phyloP scores from a whole-genome alignment of 2,329 filamentous ascomycete genomes.

The Daldinia eschscholtzii region DNA sequence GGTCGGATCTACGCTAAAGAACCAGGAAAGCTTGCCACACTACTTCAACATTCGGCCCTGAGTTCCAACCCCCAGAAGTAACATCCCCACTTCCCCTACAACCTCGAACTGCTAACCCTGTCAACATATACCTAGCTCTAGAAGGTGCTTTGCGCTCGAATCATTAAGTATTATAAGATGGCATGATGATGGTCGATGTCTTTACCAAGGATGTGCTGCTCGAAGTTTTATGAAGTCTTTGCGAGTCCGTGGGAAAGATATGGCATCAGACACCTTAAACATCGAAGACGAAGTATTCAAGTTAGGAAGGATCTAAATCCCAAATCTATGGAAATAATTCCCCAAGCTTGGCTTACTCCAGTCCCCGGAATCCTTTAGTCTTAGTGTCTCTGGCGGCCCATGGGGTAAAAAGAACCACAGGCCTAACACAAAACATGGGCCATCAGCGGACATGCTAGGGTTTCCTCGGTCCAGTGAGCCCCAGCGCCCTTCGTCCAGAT shows the following conservation, averaged over 20 bases:
- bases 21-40: constrained; percentile 35
- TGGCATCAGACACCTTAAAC: not conserved
- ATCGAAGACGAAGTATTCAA: not conserved
- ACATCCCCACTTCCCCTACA: constrained; percentile 35
- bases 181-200: not conserved
- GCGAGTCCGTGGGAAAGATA: not conserved
- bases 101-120: constrained; percentile 32
- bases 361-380: constrained; percentile 31
- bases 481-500: constrained; percentile 26
- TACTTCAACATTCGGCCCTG: constrained; percentile 36
- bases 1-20: constrained; percentile 40
- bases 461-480: constrained; percentile 29
- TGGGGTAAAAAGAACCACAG: constrained; percentile 38
- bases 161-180: constrained; percentile 7
- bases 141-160: constrained; percentile 5
- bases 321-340: constrained; percentile 30
- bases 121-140: constrained; percentile 19
- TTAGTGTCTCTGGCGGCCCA: constrained; percentile 30
- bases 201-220: not conserved
- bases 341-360: constrained; percentile 33
- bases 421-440: constrained; percentile 18
- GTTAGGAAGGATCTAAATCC: constrained; percentile 2
- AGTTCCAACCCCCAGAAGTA: constrained; percentile 29
- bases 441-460: constrained; percentile 15
- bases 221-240: not conserved